Percentiles rank a stretch among this genome's conserved stretches.
Evolutionary conservation across 768 basidiomycete species (phyloP).

Genomic region (Strobilomyces dryophilus): DNA sequence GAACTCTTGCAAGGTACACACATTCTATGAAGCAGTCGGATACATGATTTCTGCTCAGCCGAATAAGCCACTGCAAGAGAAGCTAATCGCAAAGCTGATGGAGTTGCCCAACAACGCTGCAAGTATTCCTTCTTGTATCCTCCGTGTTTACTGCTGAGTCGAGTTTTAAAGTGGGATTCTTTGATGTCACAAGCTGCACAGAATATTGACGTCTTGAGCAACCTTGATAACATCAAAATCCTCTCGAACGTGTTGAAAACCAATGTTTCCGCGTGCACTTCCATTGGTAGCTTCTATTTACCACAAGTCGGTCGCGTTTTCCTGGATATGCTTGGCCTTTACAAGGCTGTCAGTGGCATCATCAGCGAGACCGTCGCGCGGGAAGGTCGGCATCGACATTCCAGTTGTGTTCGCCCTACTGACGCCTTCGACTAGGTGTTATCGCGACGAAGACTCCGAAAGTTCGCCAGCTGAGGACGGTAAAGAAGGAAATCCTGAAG

Average conservation of each 20-base stretch:
- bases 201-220: constrained; percentile 88
- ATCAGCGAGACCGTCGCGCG: constrained; percentile 90
- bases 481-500: constrained; percentile 98
- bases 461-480: constrained; percentile 88
- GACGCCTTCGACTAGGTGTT: constrained; percentile 47
- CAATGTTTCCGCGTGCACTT: constrained; percentile 95
- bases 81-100: constrained; percentile 93
- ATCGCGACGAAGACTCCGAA: constrained; percentile 97
- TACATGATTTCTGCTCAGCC: constrained; percentile 99
- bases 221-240: constrained; percentile 93
- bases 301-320: constrained; percentile 97
- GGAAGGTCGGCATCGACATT: constrained; percentile 52
- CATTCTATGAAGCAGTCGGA: constrained; percentile 98
- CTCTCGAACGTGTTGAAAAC: constrained; percentile 96
- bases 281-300: constrained; percentile 94
- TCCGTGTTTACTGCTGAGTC: not conserved
- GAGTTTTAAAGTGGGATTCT: constrained; percentile 77
- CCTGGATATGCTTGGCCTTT: constrained; percentile 96
- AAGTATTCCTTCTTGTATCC: constrained; percentile 27
- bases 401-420: not conserved
- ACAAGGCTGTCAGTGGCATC: constrained; percentile 95
- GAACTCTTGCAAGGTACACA: constrained; percentile 60
- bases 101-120: constrained; percentile 96
- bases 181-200: constrained; percentile 94
- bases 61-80: constrained; percentile 95